Evolutionary conservation across 148 eudicot genomes (phyloP), one percentile per base, ranked within the genome.

Genomic region (Hydrangea macrophylla): DNA sequence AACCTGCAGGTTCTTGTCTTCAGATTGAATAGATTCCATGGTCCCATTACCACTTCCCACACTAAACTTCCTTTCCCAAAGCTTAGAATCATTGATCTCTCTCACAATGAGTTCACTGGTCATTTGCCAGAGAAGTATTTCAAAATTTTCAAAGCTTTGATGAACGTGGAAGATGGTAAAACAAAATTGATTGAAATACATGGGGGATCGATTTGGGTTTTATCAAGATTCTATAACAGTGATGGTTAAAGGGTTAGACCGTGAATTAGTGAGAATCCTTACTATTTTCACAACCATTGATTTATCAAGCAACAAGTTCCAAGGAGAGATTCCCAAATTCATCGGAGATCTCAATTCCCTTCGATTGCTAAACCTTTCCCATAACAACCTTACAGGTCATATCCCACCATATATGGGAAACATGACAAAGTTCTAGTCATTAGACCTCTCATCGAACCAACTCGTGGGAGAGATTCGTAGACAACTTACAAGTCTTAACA

Each of bases 31-130:
- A 40, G 23, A 17, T 69, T 69, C 54, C 62, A 45, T 5, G 72
- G 72, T 11, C 13, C 64, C 0, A 32, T 59, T 20, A 32, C 23
- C 1, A 15, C 10, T 0, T 48, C 39, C 9, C 24, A 18, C 51
- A 8, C 57, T 0, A 27, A n/a, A 2, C 6, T 42, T 55, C 55
- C 33, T 58, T 26, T 63, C 70, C 13, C 17, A 48, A 69, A 57
- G 33, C 0, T 75, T 70, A 48, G 27, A n/a, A 32, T 30, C 50
- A 27, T 57, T 64, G 65, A 68, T 13, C 51, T 68, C 18, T 68
- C 72, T 10, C 3, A 22, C 7, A 68, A 68, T 23, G 39, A 39
- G 5, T 40, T 68, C 3, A 17, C 3, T 7, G 63, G 64, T 5
- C 24, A 27, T 1, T 7, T 68, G 30, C 63, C 72, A 57, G 9